These are phyloP conservation scores for Carallia brachiata DNA, from an alignment of 345 rosid genomes.

Conservation along the genomic window DNA sequence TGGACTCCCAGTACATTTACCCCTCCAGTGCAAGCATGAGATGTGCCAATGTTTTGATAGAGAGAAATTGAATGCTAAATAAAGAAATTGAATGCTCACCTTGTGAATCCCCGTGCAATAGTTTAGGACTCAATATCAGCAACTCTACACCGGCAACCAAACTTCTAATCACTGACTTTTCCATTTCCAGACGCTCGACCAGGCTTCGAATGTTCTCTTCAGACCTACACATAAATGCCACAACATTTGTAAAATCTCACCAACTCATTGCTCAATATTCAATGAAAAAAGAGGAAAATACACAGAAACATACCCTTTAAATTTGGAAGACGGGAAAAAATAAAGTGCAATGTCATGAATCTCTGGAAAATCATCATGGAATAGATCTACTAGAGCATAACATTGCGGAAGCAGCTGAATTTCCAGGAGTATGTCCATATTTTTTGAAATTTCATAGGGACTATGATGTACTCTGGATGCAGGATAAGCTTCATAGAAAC, in stretches of 20 bases:
- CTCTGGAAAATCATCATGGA: constrained; percentile 33
- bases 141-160: no score
- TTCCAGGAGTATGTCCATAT: constrained; percentile 44
- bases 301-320: constrained; percentile 41
- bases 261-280: neutral
- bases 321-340: constrained; percentile 44
- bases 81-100: no score
- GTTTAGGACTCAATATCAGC: no score
- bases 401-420: constrained; percentile 44
- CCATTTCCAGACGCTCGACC: constrained; percentile 30
- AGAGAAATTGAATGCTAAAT: no score
- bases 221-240: constrained; percentile 29
- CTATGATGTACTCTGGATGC: constrained; percentile 36
- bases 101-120: no score
- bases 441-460: constrained; percentile 42
- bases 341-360: constrained; percentile 47
- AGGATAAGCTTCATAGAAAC: constrained; percentile 48
- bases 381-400: constrained; percentile 26
- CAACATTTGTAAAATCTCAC: neutral
- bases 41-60: no score
- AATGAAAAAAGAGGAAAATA: neutral
- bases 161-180: no score
- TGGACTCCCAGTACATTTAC: no score
- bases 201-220: constrained; percentile 27
- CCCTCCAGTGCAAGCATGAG: no score